Conservation (phyloP, 2,329 filamentous ascomycete genomes). For the Alternaria sp. region DNA sequence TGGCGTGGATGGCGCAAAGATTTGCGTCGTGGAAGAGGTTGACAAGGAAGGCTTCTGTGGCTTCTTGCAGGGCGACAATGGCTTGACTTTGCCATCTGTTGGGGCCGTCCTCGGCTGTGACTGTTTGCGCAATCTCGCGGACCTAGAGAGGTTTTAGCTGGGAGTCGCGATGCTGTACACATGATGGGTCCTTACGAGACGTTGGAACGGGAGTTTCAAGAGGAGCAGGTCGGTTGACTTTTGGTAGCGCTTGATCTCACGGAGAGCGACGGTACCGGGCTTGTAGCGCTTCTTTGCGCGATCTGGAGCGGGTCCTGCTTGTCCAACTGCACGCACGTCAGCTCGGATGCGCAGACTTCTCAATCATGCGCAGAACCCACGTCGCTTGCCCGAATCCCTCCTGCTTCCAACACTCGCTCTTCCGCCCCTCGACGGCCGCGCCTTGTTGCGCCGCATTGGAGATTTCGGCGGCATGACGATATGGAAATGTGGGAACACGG, state of each 20-base stretch:
- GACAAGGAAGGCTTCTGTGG: constrained; percentile 97
- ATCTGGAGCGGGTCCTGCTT: constrained; percentile 46
- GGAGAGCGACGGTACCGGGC: constrained; percentile 86
- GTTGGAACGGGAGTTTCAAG: constrained; percentile 97
- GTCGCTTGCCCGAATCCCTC: constrained; percentile 32
- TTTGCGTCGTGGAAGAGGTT: constrained; percentile 99
- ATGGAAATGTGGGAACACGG: constrained; percentile 2
- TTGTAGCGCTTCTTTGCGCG: constrained; percentile 55
- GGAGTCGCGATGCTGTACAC: background rate
- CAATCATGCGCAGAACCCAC: constrained; percentile 20
- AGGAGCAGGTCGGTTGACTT: constrained; percentile 96
- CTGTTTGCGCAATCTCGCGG: constrained; percentile 71
- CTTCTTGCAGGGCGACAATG: constrained; percentile 97
- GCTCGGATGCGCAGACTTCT: background rate
- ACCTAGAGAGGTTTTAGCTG: constrained; percentile 69
- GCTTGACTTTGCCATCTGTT: constrained; percentile 89
- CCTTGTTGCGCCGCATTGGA: constrained; percentile 41
- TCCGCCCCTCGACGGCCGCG: constrained; percentile 46
- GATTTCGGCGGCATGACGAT: constrained; percentile 35
- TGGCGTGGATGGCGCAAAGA: constrained; percentile 97
- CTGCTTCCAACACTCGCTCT: constrained; percentile 29
- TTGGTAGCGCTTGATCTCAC: constrained; percentile 98
- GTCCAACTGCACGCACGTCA: constrained; percentile 34
- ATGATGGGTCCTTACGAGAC: constrained; percentile 66
- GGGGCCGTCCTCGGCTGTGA: constrained; percentile 75